These are phyloP conservation scores for Starmera caribaea DNA, from an alignment of 805 yeast species.

Conservation along the genomic window DNA sequence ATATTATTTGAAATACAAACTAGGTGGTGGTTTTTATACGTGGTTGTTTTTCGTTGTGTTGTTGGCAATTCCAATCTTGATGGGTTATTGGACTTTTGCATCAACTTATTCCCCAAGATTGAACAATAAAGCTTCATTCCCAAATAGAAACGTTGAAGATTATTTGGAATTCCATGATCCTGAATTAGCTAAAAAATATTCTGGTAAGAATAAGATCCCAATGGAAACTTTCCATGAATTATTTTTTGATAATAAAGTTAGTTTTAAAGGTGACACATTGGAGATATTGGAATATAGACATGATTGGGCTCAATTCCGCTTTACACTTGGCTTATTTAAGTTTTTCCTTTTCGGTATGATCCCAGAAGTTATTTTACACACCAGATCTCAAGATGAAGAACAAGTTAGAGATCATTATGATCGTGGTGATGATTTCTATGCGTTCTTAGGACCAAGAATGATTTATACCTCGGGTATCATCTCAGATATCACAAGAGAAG, in stretches of 20 bases:
- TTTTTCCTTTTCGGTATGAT: conserved; percentile 81
- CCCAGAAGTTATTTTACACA: conserved; percentile 88
- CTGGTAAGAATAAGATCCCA: conserved; percentile 72
- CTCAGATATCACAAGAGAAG: conserved; percentile 58
- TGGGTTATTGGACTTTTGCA: conserved; percentile 74
- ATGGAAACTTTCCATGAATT: conserved; percentile 89
- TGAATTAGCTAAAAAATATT: conserved; percentile 56
- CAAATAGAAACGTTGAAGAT: conserved; percentile 67
- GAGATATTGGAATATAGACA: conserved; percentile 82
- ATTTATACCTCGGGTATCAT: conserved; percentile 84
- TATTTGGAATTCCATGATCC: conserved; percentile 77
- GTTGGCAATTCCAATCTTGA: conserved; percentile 56
- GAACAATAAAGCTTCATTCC: conserved; percentile 67
- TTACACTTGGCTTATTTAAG: conserved; percentile 68
- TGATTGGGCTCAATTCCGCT: conserved; percentile 81
- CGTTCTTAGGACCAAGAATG: conserved; percentile 91
- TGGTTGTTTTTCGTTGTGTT: conserved; percentile 51
- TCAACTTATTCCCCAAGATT: conserved; percentile 75
- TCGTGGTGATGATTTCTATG: conserved; percentile 91
- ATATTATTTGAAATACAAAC: conserved; percentile 45
- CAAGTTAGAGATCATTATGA: conserved; percentile 94
- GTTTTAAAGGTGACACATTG: conserved; percentile 80
- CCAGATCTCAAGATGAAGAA: conserved; percentile 91
- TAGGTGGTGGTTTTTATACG: conserved; percentile 63
- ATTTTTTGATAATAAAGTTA: conserved; percentile 74